A percentile compares a stretch with the other conserved stretches of the same genome.
phyloP scores from a whole-genome alignment of 768 basidiomycete genomes.

The Neoboletus brunneissimus region DNA sequence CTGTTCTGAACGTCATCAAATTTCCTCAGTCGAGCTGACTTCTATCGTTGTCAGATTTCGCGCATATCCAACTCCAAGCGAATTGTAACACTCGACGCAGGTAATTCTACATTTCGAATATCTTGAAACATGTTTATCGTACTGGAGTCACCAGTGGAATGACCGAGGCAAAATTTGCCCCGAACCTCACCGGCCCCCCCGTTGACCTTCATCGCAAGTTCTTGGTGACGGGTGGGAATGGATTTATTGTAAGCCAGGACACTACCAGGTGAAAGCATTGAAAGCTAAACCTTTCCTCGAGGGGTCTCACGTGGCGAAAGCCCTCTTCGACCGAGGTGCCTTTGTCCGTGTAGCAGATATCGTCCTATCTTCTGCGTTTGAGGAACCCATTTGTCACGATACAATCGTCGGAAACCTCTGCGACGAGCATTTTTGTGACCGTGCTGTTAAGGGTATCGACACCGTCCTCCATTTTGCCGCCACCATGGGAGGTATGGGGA shows the following conservation, averaged over 20 bases:
- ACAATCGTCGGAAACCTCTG: constrained; percentile 45
- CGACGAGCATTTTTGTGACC: constrained; percentile 38
- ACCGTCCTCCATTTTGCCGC: constrained; percentile 58
- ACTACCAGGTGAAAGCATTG: not conserved
- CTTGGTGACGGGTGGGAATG: constrained; percentile 50
- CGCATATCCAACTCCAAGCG: not conserved
- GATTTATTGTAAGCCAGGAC: constrained; percentile 46
- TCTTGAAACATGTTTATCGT: not conserved
- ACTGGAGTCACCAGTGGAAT: not conserved
- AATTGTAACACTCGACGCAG: not conserved
- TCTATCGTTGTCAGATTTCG: not conserved
- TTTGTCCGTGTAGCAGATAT: constrained; percentile 47
- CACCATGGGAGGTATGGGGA: constrained; percentile 65
- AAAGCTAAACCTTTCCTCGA: constrained; percentile 17
- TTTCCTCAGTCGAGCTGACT: not conserved
- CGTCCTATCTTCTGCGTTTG: constrained; percentile 20
- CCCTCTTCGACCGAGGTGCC: constrained; percentile 33
- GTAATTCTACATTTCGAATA: not conserved
- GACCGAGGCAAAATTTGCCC: not conserved
- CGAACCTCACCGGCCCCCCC: not conserved
- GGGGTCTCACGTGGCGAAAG: constrained; percentile 51
- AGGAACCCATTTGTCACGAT: constrained; percentile 33
- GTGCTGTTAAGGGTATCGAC: constrained; percentile 39
- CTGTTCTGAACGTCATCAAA: not conserved
- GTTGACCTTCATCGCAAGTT: constrained; percentile 13